Evolutionary conservation across 192 early-diverging fungal species (phyloP).

Genomic region (Ambispora gerdemannii): DNA sequence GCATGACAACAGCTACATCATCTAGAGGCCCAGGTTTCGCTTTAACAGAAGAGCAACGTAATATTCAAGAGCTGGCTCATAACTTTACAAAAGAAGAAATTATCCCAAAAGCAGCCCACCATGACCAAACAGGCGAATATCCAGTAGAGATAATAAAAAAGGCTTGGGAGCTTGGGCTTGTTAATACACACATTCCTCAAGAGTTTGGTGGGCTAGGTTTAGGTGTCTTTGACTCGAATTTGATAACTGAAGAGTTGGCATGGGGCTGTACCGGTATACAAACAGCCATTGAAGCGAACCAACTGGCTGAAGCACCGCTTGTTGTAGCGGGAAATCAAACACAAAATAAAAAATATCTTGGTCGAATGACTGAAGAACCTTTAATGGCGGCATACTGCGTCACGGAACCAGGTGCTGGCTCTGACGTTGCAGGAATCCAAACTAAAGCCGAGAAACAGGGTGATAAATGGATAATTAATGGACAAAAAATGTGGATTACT

Average conservation of each 20-base stretch:
- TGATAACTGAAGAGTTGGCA: slow-evolving; percentile 90
- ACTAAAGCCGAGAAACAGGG: slow-evolving; percentile 72
- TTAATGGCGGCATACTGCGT: slow-evolving; percentile 94
- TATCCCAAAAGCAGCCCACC: slow-evolving; percentile 87
- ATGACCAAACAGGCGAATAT: slow-evolving; percentile 93
- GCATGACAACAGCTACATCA: too few species aligned
- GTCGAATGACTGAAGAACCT: slow-evolving; percentile 93
- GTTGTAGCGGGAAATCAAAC: slow-evolving; percentile 82
- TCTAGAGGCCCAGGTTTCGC: slow-evolving; percentile 55
- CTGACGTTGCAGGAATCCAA: slow-evolving; percentile 69
- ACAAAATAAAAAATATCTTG: slow-evolving; percentile 96
- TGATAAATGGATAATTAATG: slow-evolving; percentile 79
- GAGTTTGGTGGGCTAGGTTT: slow-evolving; percentile 85
- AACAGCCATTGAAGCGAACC: slow-evolving; percentile 97
- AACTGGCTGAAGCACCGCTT: slow-evolving; percentile 86
- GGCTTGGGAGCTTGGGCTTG: slow-evolving; percentile 90
- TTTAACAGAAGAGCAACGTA: slow-evolving; percentile 77
- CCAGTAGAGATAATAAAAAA: slow-evolving; percentile 78
- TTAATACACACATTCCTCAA: slow-evolving; percentile 86
- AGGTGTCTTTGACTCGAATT: slow-evolving; percentile 80
- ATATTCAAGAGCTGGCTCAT: slow-evolving; percentile 85
- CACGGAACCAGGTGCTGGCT: slow-evolving; percentile 76
- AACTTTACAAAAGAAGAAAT: slow-evolving; percentile 89
- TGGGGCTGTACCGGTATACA: slow-evolving; percentile 94
- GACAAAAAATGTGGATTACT: slow-evolving; percentile 98